Conservation (phyloP, 2,329 filamentous ascomycete genomes). For the Emericellopsis atlantica region DNA sequence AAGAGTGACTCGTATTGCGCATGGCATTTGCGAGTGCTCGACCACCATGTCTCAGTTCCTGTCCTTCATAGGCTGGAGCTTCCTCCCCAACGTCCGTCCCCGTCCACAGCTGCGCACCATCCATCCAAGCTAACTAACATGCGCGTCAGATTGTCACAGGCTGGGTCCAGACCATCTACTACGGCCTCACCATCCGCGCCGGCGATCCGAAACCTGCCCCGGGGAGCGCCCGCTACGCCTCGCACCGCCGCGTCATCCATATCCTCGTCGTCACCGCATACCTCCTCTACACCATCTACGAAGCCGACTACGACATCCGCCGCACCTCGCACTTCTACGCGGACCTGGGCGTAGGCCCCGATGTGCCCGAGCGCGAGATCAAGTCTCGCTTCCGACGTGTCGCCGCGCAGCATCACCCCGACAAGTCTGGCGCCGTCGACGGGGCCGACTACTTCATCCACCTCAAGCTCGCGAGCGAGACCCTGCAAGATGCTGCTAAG, state of each 20-base stretch:
- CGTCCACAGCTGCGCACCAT: not conserved
- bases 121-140: constrained; percentile 7
- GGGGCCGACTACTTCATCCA: constrained; percentile 54
- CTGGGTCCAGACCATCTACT: constrained; percentile 71
- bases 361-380: constrained; percentile 61
- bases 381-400: constrained; percentile 77
- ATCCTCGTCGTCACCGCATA: constrained; percentile 73
- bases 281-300: constrained; percentile 84
- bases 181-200: constrained; percentile 77
- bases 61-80: constrained; percentile 43
- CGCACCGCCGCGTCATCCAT: constrained; percentile 72
- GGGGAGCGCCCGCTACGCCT: constrained; percentile 53
- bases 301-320: constrained; percentile 73
- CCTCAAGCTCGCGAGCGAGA: constrained; percentile 74
- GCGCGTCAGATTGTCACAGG: constrained; percentile 56
- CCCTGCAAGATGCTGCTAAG: constrained; percentile 60
- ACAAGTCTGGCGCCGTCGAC: constrained; percentile 49
- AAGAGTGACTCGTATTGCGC: no score
- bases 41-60: constrained; percentile 36
- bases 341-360: constrained; percentile 56
- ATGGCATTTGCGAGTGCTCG: not conserved
- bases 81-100: constrained; percentile 36
- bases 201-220: constrained; percentile 69
- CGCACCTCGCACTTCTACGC: constrained; percentile 65
- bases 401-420: constrained; percentile 63